Conservation (phyloP, 495 filamentous ascomycete genomes). For the Neurospora africana region DNA sequence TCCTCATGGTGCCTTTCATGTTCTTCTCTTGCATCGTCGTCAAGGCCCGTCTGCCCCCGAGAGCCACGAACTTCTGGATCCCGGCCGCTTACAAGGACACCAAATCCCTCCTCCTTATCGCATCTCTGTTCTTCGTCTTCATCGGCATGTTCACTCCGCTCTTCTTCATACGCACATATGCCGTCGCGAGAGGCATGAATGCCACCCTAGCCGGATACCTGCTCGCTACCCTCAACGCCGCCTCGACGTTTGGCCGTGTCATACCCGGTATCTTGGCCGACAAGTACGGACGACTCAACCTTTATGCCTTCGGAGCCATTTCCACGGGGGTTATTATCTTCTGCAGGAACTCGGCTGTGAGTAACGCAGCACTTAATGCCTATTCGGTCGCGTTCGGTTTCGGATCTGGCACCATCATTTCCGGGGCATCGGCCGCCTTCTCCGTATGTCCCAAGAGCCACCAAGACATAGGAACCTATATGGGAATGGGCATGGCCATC, state of each 20-base stretch:
- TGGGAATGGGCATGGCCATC: conserved; percentile 43
- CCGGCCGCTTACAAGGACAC: conserved; percentile 29
- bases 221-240: conserved; percentile 41
- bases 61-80: conserved; percentile 32
- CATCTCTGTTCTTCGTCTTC: conserved; percentile 30
- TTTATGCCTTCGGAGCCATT: conserved; percentile 25
- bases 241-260: conserved; percentile 46
- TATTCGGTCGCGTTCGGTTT: conserved; percentile 28
- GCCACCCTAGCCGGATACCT: conserved; percentile 37
- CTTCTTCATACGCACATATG: conserved; percentile 48
- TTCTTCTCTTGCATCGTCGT: conserved; percentile 31
- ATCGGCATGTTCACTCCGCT: conserved; percentile 46
- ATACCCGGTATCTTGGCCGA: conserved; percentile 47
- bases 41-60: conserved; percentile 34
- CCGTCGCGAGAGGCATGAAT: conserved; percentile 34
- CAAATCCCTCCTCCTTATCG: conserved; percentile 28
- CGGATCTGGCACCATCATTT: conserved; percentile 36
- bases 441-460: conserved; percentile 30
- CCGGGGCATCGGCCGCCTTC: conserved; percentile 33
- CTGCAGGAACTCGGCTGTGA: conserved; percentile 26
- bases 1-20: conserved; percentile 41
- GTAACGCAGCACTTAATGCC: conserved; percentile 30
- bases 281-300: conserved; percentile 42
- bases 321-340: conserved; percentile 31
- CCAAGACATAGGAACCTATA: conserved; percentile 42